Conservation (phyloP, 257 asterid species). For the Solanum chilense region DNA sequence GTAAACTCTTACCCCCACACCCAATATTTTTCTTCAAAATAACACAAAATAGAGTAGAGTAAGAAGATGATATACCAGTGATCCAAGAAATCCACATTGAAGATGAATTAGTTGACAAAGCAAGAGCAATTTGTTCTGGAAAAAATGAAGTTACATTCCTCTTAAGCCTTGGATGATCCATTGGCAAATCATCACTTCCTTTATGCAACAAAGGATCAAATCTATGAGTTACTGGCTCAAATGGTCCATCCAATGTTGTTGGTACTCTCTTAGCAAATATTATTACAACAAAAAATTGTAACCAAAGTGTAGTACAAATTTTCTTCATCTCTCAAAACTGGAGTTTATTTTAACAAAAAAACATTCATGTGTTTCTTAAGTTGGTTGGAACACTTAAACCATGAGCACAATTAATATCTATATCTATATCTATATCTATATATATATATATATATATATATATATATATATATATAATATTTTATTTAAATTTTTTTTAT, state of each 20-base stretch:
- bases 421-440: too few relatives aligned
- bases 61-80: slow-evolving; percentile 37
- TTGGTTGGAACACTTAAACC: neutral
- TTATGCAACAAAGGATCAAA: slow-evolving; percentile 55
- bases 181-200: slow-evolving; percentile 73
- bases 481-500: neutral
- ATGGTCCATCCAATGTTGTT: slow-evolving; percentile 76
- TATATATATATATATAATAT: too few relatives aligned
- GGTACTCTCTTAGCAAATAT: slow-evolving; percentile 15
- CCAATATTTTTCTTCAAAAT: neutral
- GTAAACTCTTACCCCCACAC: neutral
- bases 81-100: slow-evolving; percentile 87
- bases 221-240: slow-evolving; percentile 40
- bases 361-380: neutral
- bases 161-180: slow-evolving; percentile 58
- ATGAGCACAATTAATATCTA: neutral
- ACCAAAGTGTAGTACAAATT: neutral
- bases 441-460: too few relatives aligned
- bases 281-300: neutral
- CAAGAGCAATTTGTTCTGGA: slow-evolving; percentile 76
- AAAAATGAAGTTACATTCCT: slow-evolving; percentile 41
- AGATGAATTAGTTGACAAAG: slow-evolving; percentile 42
- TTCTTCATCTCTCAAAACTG: neutral
- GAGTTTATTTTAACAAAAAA: neutral
- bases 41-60: neutral